phyloP scores from a whole-genome alignment of 2,329 filamentous ascomycete species.

The Zasmidium angulare region DNA sequence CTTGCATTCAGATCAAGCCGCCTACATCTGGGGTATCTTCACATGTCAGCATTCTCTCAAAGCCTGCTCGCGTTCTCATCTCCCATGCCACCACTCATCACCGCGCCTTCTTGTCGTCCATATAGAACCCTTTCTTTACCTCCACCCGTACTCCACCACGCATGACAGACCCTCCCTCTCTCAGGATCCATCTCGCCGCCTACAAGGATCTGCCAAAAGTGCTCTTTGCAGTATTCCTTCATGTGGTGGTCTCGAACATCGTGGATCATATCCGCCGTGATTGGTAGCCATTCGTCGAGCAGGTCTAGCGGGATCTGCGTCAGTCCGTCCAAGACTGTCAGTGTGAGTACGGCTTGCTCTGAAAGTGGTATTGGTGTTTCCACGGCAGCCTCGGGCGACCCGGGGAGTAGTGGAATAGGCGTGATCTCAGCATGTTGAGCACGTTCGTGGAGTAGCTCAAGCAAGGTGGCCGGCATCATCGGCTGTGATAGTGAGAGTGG shows the following conservation, averaged over 20 bases:
- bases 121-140: slow-evolving; percentile 58
- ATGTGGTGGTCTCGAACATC: slow-evolving; percentile 61
- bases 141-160: slow-evolving; percentile 77
- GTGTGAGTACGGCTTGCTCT: slow-evolving; percentile 73
- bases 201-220: slow-evolving; percentile 77
- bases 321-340: slow-evolving; percentile 77
- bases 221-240: slow-evolving; percentile 63
- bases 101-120: slow-evolving; percentile 39
- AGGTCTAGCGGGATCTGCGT: slow-evolving; percentile 69
- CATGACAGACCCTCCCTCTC: slow-evolving; percentile 72
- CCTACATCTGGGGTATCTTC: too few species aligned
- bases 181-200: slow-evolving; percentile 86
- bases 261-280: slow-evolving; percentile 68
- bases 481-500: slow-evolving; percentile 71
- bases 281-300: slow-evolving; percentile 77
- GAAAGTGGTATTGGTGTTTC: slow-evolving; percentile 52
- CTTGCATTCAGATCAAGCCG: too few species aligned
- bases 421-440: slow-evolving; percentile 55
- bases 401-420: slow-evolving; percentile 41
- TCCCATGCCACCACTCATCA: slow-evolving; percentile 54
- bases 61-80: slow-evolving; percentile 17
- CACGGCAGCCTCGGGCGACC: slow-evolving; percentile 28
- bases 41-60: slow-evolving; percentile 5
- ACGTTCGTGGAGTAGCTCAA: slow-evolving; percentile 74
- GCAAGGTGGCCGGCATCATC: slow-evolving; percentile 72